These are phyloP conservation scores for Plasmodium berghei DNA, from an alignment of 169 alveolate species.

Conservation along the genomic window DNA sequence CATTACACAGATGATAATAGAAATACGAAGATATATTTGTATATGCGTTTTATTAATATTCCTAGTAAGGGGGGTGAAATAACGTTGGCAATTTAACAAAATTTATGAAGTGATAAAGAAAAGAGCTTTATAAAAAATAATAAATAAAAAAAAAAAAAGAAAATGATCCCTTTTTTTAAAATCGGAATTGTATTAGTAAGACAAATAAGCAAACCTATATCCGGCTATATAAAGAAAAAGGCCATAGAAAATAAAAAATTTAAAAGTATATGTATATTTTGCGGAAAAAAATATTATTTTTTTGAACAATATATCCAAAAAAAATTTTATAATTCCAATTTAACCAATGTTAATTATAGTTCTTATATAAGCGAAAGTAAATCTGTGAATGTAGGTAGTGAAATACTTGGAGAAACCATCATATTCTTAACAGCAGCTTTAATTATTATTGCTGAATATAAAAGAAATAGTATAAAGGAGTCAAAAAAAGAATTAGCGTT, in stretches of 20 bases:
- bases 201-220: constrained; percentile 87
- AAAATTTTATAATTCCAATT: constrained; percentile 79
- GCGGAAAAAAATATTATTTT: constrained; percentile 84
- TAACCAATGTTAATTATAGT: constrained; percentile 77
- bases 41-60: no score
- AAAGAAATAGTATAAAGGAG: constrained; percentile 82
- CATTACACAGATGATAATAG: no score
- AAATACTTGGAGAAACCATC: constrained; percentile 82
- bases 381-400: constrained; percentile 87
- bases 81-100: no score
- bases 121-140: no score
- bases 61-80: no score
- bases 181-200: constrained; percentile 82
- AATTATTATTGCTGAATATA: constrained; percentile 83
- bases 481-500: constrained; percentile 81
- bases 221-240: constrained; percentile 82
- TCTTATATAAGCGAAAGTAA: constrained; percentile 81
- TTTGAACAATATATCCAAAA: constrained; percentile 84
- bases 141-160: background rate
- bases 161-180: constrained; percentile 86
- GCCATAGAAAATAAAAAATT: constrained; percentile 83
- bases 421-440: constrained; percentile 82
- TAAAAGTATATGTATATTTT: constrained; percentile 81
- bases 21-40: no score
- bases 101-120: no score